Evolutionary conservation across 1,284 basidiomycete species (phyloP).

Genomic region (Trametes sp.): DNA sequence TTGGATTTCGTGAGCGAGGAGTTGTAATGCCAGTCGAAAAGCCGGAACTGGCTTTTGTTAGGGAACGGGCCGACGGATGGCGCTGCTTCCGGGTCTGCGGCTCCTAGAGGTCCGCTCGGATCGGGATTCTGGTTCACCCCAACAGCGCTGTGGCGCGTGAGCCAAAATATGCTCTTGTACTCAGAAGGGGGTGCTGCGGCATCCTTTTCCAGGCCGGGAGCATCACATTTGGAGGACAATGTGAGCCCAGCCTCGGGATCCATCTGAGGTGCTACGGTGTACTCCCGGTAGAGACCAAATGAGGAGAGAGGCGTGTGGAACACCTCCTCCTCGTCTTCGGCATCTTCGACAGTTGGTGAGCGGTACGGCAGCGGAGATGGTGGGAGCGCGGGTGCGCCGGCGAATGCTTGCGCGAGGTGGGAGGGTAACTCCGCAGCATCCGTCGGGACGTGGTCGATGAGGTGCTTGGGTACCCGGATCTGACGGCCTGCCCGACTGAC

Average conservation of each 20-base stretch:
- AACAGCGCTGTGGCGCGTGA: neutral
- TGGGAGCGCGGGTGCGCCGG: neutral
- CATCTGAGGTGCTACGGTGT: neutral
- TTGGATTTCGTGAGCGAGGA: slow-evolving; percentile 32
- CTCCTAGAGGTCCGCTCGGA: no score
- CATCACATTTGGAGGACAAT: neutral
- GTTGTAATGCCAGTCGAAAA: neutral
- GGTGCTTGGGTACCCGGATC: neutral
- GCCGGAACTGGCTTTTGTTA: slow-evolving; percentile 2
- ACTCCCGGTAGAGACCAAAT: slow-evolving; percentile 13
- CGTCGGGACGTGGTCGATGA: neutral
- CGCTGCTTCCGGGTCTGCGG: no score
- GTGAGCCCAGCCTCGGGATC: slow-evolving; percentile 9
- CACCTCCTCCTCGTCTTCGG: neutral
- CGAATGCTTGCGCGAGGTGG: neutral
- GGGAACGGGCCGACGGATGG: neutral
- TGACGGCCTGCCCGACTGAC: neutral
- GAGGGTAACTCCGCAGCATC: neutral
- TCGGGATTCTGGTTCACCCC: neutral
- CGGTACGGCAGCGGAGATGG: neutral
- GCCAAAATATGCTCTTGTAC: neutral
- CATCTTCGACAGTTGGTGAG: slow-evolving; percentile 9
- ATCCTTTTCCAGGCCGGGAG: neutral
- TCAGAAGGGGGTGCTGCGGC: neutral
- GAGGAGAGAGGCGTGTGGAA: neutral